Evolutionary conservation across 441 rosid genomes (phyloP).

Genomic region (Kokia cookei): DNA sequence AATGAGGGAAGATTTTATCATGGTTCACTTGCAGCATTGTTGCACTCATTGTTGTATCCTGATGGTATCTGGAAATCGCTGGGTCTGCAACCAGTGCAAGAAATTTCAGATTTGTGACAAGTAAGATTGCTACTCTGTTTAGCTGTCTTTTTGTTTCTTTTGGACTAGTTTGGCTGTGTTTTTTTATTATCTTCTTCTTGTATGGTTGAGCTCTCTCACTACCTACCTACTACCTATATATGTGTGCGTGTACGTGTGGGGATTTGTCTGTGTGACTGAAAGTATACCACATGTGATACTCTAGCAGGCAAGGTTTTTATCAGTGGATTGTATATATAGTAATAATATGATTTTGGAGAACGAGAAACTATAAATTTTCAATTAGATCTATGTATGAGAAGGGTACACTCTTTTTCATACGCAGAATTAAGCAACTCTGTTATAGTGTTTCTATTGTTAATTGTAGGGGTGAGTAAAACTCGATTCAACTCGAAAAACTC

Average conservation of each 20-base stretch:
- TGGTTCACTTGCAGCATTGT: conserved; percentile 95
- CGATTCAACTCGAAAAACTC: too few species aligned
- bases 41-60: conserved; percentile 84
- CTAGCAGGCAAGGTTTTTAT: not conserved
- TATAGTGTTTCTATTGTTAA: not conserved
- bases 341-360: not conserved
- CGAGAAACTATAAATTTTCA: not conserved
- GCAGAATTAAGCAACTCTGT: not conserved
- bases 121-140: conserved; percentile 42
- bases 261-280: not conserved
- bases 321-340: not conserved
- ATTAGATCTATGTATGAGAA: not conserved
- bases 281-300: not conserved
- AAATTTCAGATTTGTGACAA: conserved; percentile 90
- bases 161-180: too few species aligned
- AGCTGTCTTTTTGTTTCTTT: not conserved
- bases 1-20: conserved; percentile 98
- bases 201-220: not conserved
- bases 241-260: not conserved
- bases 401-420: not conserved
- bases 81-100: conserved; percentile 98
- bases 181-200: not conserved
- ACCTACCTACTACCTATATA: not conserved
- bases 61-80: conserved; percentile 88
- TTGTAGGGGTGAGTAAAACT: too few species aligned